Percentiles rank a stretch among this genome's conserved stretches.
phyloP scores from a whole-genome alignment of 805 yeast species.

The Brettanomyces sp. region DNA sequence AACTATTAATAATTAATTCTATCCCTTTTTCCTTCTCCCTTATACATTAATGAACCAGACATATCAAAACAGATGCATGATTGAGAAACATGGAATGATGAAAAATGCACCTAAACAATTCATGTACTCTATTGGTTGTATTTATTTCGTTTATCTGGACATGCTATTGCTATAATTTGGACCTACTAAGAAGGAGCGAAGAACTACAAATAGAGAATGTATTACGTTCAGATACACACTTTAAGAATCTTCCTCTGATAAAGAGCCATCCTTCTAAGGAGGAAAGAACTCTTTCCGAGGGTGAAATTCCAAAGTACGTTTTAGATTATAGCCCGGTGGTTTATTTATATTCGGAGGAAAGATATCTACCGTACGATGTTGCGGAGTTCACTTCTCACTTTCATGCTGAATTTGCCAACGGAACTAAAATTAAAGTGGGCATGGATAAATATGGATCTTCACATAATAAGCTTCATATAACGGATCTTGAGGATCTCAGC shows the following conservation, averaged over 20 bases:
- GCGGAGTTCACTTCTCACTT: conserved; percentile 60
- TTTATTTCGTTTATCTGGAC: too few species aligned
- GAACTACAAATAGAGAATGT: conserved; percentile 8
- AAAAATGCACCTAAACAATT: too few species aligned
- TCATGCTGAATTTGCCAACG: conserved; percentile 43
- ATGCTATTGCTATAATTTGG: too few species aligned
- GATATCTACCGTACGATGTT: conserved; percentile 76
- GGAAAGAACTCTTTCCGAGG: conserved; percentile 34
- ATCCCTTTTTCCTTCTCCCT: too few species aligned
- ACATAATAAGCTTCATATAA: conserved; percentile 13
- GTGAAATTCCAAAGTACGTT: conserved; percentile 57
- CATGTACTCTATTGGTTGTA: too few species aligned
- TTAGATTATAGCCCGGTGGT: conserved; percentile 67
- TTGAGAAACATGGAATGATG: too few species aligned
- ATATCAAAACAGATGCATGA: too few species aligned
- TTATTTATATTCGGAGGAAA: conserved; percentile 81
- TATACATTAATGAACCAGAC: too few species aligned
- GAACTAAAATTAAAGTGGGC: conserved; percentile 26
- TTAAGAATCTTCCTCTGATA: conserved; percentile 29
- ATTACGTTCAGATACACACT: conserved; percentile 7
- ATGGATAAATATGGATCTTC: conserved; percentile 13
- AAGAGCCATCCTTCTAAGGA: conserved; percentile 20
- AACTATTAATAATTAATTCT: not conserved
- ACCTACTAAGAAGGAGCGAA: too few species aligned
- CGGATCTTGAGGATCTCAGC: conserved; percentile 25